These are phyloP conservation scores for Salvia splendens DNA, from an alignment of 257 asterid species.

Conservation along the genomic window DNA sequence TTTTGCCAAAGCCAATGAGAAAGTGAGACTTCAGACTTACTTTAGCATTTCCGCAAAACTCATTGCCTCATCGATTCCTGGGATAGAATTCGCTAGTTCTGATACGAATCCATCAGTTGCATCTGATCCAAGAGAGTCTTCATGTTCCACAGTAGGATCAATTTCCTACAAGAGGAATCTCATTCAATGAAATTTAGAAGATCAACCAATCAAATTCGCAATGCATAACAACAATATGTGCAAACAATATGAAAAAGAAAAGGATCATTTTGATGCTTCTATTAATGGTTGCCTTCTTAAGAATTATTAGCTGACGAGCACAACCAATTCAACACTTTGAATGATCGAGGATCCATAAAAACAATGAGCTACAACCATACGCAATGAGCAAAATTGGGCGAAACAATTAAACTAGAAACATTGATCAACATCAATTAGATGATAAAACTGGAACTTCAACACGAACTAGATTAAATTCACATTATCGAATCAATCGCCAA, in stretches of 20 bases:
- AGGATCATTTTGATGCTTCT: neutral
- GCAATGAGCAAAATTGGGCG: too few species aligned
- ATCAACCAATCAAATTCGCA: neutral
- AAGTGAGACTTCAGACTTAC: conserved; percentile 45
- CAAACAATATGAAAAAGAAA: conserved; percentile 12
- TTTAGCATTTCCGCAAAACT: conserved; percentile 98
- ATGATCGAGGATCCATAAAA: neutral
- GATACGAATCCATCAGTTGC: conserved; percentile 78
- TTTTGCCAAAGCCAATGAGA: neutral
- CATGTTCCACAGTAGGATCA: conserved; percentile 88
- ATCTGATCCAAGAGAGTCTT: conserved; percentile 57
- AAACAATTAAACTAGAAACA: neutral
- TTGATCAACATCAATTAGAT: too few species aligned
- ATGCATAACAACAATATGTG: conserved; percentile 13
- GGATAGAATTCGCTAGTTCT: conserved; percentile 87
- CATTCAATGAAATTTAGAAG: neutral
- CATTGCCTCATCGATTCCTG: conserved; percentile 99
- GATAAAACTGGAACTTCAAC: too few species aligned
- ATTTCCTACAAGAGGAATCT: conserved; percentile 60
- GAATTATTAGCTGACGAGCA: neutral
- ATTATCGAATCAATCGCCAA: neutral
- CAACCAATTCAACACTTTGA: neutral
- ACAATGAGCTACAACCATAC: too few species aligned
- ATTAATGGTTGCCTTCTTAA: neutral
- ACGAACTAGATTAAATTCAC: neutral